phyloP scores from a whole-genome alignment of 805 yeast genomes.

The Sugiyamaella marilandica region DNA sequence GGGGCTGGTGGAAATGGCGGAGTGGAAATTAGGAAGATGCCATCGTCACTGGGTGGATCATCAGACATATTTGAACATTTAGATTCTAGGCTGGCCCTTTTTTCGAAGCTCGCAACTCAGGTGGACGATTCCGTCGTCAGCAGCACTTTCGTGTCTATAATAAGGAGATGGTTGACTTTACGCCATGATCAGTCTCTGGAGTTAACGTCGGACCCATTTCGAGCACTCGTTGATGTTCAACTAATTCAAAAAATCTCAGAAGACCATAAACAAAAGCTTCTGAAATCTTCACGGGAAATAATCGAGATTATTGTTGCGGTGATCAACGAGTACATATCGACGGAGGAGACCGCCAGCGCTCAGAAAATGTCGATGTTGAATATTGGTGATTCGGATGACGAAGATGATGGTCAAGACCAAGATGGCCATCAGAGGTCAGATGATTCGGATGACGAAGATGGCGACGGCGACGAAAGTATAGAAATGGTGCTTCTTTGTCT shows the following conservation, averaged over 20 bases:
- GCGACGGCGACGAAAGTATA: slow-evolving; percentile 23
- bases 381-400: slow-evolving; percentile 38
- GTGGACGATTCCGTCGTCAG: slow-evolving; percentile 45
- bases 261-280: slow-evolving; percentile 51
- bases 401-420: slow-evolving; percentile 10
- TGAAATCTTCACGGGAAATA: slow-evolving; percentile 54
- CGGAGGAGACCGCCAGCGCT: slow-evolving; percentile 2
- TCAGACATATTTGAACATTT: slow-evolving; percentile 40
- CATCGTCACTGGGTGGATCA: slow-evolving; percentile 3
- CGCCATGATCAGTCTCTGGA: slow-evolving; percentile 11
- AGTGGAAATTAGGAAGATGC: slow-evolving; percentile 23
- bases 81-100: slow-evolving; percentile 40
- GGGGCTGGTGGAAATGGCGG: slow-evolving; percentile 27
- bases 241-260: slow-evolving; percentile 59
- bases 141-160: slow-evolving; percentile 43
- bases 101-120: slow-evolving; percentile 43
- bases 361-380: not conserved
- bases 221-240: slow-evolving; percentile 54
- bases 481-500: slow-evolving; percentile 32
- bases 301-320: slow-evolving; percentile 46
- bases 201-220: slow-evolving; percentile 45
- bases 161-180: slow-evolving; percentile 55
- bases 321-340: slow-evolving; percentile 32
- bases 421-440: slow-evolving; percentile 20
- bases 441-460: slow-evolving; percentile 29